These are phyloP conservation scores for Biscogniauxia marginata DNA, from an alignment of 2,329 filamentous ascomycete species.

Conservation along the genomic window DNA sequence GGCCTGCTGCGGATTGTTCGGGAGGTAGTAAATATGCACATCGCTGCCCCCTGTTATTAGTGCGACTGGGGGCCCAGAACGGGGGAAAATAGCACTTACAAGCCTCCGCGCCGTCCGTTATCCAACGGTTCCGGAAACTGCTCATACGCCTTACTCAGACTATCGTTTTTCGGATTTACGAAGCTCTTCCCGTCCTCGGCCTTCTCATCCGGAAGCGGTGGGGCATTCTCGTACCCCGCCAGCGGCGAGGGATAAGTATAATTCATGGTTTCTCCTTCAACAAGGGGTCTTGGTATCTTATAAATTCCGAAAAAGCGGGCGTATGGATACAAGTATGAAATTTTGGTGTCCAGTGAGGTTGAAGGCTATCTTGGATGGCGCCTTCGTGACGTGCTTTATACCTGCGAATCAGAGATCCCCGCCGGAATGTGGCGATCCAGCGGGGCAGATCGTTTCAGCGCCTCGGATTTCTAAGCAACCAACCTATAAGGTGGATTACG, in stretches of 20 bases:
- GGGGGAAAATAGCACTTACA: slow-evolving; percentile 47
- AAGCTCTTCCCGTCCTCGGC: slow-evolving; percentile 75
- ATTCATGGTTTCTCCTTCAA: slow-evolving; percentile 29
- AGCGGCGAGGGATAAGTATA: slow-evolving; percentile 55
- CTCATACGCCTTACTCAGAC: slow-evolving; percentile 67
- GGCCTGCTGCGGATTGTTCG: slow-evolving; percentile 59
- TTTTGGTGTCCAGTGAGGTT: neutral
- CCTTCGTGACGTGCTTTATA: neutral
- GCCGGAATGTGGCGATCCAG: neutral
- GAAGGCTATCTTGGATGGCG: neutral
- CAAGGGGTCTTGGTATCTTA: slow-evolving; percentile 28
- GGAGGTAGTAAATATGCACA: slow-evolving; percentile 81
- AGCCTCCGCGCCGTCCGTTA: slow-evolving; percentile 67
- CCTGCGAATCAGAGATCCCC: neutral
- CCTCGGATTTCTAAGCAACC: slow-evolving; percentile 7
- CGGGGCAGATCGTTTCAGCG: slow-evolving; percentile 6
- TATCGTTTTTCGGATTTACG: slow-evolving; percentile 57
- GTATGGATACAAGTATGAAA: neutral
- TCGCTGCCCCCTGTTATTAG: slow-evolving; percentile 49
- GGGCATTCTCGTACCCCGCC: slow-evolving; percentile 55
- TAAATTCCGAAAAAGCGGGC: neutral
- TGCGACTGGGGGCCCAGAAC: neutral
- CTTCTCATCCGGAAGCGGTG: slow-evolving; percentile 56
- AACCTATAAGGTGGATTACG: slow-evolving; percentile 1
- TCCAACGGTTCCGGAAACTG: slow-evolving; percentile 67